A percentile compares a stretch with the other conserved stretches of the same genome.
Conservation (phyloP, 169 alveolate species). For the Neospora caninum region DNA sequence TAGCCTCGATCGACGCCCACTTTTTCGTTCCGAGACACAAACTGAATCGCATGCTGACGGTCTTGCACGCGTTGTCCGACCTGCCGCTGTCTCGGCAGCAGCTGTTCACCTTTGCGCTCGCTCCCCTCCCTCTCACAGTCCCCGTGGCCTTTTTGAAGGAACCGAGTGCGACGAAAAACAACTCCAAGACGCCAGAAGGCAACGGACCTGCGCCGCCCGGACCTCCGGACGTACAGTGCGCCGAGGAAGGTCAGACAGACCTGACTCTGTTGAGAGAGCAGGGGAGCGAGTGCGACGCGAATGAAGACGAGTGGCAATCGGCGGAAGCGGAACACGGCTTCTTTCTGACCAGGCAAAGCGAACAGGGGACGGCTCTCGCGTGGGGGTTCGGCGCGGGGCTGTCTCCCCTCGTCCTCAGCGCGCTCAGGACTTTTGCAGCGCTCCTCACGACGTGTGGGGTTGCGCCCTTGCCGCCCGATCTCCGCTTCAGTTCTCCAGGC, state of each 20-base stretch:
- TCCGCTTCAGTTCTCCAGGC: conserved; percentile 38
- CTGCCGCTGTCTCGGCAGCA: conserved; percentile 23
- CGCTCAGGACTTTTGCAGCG: conserved; percentile 60
- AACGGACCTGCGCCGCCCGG: neutral
- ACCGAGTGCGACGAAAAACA: neutral
- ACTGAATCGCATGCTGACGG: conserved; percentile 32
- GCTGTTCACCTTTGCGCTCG: conserved; percentile 33
- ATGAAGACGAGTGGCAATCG: neutral
- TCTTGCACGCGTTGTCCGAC: conserved; percentile 1
- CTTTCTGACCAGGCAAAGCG: neutral
- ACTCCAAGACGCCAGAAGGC: neutral
- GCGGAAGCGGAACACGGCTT: neutral
- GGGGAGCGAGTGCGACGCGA: neutral
- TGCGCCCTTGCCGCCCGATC: conserved; percentile 59
- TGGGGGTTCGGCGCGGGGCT: neutral
- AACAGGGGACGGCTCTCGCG: neutral
- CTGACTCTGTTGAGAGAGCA: neutral
- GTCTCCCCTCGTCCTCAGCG: conserved; percentile 53
- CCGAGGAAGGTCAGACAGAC: neutral
- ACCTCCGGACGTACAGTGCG: neutral
- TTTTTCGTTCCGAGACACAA: conserved; percentile 25
- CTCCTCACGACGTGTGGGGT: conserved; percentile 54
- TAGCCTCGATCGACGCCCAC: neutral
- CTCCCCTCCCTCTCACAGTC: neutral
- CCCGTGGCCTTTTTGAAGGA: conserved; percentile 20